Base-by-base conservation (phyloP, 169 alveolate species). In the Cystoisospora suis region DNA sequence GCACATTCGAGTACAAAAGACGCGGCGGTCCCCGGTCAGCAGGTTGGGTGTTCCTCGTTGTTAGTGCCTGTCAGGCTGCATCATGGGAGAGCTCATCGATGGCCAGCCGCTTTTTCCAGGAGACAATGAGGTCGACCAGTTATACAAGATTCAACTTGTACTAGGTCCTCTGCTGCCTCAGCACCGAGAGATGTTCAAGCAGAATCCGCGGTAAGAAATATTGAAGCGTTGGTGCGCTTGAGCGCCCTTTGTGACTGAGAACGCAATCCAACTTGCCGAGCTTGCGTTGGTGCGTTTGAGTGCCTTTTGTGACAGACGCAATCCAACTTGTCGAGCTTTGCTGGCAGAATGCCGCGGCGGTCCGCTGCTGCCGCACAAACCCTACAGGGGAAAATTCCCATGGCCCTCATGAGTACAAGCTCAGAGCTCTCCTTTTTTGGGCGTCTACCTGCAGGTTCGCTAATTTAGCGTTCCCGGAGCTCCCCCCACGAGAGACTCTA, bases 81-180 rank as follows among this genome's bases (percentile, higher is more conserved):
- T 97, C 27, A 96, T 97, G 98, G 98, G 98, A 29, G 99, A 98
- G 90, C 93, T 97, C 75, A 96, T 96, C 5, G 99, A 98, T 91
- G 98, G 98, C 17, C 96, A 97, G 72, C 99, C 99, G 12, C 95
- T 98, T 32, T 98, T 98, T 92, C 98, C 99, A 3, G 99, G 99
- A 0, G 98, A 97, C 91, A 94, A 95, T 38, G 94, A 92, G 81
- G 87, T 92, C 40, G 94, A 92, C 47, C 94, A 92, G 88, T 90
- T 92, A 56, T 92, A 88, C 70, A 89, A 88, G 42, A 92, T 92
- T 47, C 94, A 92, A 72, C 86, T 75, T 83, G 86, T 90, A 29
- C 86, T 87, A 20, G 91, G 91, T 59, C 58, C 91, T 7, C 32
- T 81, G 29, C 75, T 29, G 34, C 53, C 47, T 3, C 79, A 81